Base-by-base conservation (phyloP, 441 rosid species). In the Populus hybrid region DNA sequence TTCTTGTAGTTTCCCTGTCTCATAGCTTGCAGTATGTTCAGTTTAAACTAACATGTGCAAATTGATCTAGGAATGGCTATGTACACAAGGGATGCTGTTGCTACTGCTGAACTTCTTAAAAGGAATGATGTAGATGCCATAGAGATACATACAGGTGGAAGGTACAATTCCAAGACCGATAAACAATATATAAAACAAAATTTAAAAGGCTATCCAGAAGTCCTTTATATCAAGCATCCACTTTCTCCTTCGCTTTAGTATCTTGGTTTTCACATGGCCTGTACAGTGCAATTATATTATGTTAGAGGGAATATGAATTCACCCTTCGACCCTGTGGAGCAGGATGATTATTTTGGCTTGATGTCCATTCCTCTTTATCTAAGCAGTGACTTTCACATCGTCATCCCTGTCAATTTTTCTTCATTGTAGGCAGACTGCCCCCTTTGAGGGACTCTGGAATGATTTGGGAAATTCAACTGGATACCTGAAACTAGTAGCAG, bases 81-180 rank as follows among this genome's bases (percentile, higher is more conserved):
- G 9, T 88, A 90, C 59, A 76, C 81, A 66, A 86, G 92, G 82
- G 90, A 90, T 59, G 86, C 89, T 69, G 68, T 75, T 71, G 79
- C 89, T 70, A 82, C 91, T 79, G 85, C 90, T 38, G 71, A 84
- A 73, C 91, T 90, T 78, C 82, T 87, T 24, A 57, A 74, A 71
- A 84, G 84, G 76, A 71, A 79, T 9, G 84, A 85, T 76, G 88
- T 90, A 0, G 92, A 90, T 72, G 91, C 92, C 59, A 76, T 90
- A 70, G 94, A 90, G 86, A 88, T 90, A 67, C 94, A 87, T 79
- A 88, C 92, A 32, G 86, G 86, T 66, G 92, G 91, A 80, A 90
- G 91, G 89, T 85, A 74, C 3, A 38, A 36, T 70, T 76, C 66
- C 66, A 32, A 16, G 35, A 26, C 6, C 14, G 65, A 69, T 28